Evolutionary conservation across 2,329 filamentous ascomycete genomes (phyloP).

Genomic region (Reticulascus tulasneorum): DNA sequence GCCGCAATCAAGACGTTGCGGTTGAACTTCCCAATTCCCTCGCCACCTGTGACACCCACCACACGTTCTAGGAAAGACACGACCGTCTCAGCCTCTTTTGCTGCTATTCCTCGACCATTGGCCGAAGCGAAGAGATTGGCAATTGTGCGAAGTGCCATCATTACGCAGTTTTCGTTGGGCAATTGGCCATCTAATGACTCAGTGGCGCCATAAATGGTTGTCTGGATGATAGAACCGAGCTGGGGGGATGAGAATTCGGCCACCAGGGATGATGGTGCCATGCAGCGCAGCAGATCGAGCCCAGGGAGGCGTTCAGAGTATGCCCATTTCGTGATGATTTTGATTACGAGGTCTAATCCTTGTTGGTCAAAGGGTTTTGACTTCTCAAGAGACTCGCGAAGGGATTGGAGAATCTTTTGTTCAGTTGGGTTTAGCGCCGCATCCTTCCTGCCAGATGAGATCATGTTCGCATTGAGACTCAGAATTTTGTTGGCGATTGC

Average conservation of each 20-base stretch:
- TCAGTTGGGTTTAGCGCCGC: constrained; percentile 71
- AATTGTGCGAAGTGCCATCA: constrained; percentile 79
- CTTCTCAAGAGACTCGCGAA: constrained; percentile 62
- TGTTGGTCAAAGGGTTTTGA: constrained; percentile 43
- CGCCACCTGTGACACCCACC: constrained; percentile 44
- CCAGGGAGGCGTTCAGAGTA: constrained; percentile 75
- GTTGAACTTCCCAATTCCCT: constrained; percentile 54
- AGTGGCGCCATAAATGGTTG: constrained; percentile 35
- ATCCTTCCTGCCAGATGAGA: constrained; percentile 68
- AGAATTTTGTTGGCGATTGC: constrained; percentile 73
- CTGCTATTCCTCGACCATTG: constrained; percentile 63
- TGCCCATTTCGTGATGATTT: constrained; percentile 75
- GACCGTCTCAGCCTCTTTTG: constrained; percentile 54
- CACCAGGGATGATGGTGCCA: constrained; percentile 65
- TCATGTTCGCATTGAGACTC: constrained; percentile 69
- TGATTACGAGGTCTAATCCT: constrained; percentile 63
- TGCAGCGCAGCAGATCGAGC: constrained; percentile 81
- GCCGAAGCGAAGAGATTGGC: constrained; percentile 79
- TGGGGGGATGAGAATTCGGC: constrained; percentile 54
- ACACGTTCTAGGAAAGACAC: constrained; percentile 61
- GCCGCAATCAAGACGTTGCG: constrained; percentile 80
- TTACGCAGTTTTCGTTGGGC: constrained; percentile 73
- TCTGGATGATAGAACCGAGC: constrained; percentile 57
- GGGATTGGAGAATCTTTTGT: constrained; percentile 54
- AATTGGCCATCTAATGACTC: constrained; percentile 46